Evolutionary conservation across 176 grass and related monocot species (phyloP), one percentile per base, ranked within the genome.

Genomic region (Carex littledalei): DNA sequence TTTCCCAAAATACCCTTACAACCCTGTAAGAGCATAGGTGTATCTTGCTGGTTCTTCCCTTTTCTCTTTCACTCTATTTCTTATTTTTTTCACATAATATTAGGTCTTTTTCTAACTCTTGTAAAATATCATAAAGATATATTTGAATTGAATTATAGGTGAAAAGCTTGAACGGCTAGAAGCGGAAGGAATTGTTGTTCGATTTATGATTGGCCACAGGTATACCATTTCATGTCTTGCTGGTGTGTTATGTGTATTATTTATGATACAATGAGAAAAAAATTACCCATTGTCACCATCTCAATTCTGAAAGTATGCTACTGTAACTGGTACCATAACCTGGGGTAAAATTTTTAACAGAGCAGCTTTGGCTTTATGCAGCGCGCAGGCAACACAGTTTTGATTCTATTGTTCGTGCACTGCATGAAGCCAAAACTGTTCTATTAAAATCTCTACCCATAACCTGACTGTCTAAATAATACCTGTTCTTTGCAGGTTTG

Each of bases 161-260:
- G 85, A 95, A 86, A 94, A 90, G 70, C 79, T 94, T 67, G 43
- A 91, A 65, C 89, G 90, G 50, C 86, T 99, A 67, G 96, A 99
- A 91, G 83, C 89, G 20, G 94, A 99, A 65, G 96, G 96, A 24
- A 95, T 99, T 82, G 88, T 99, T 81, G 87, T 95, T 22, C 93
- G 96, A 68, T 99, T 99, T 88, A 94, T 89, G 81, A 99, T 99
- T 21, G 96, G 96, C 57, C 96, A 99, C 85, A 99, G 96, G 96
- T 95, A 99, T 80, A 67, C 20, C 56, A 86, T 85, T 52, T 4
- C 88, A 74, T 85, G 55, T 66, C 37, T 41, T 4, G 4, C 6
- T 5, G 37, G 35, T 56, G 8, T 24, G 55, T 3, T 41, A 41
- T 41, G 49, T 77, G 71, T 88, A 43, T 55, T 31, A 72, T 29